Evolutionary conservation across 805 yeast species (phyloP), one percentile per base, ranked within the genome.

Genomic region (Vanderwaltozyma verrucispora): DNA sequence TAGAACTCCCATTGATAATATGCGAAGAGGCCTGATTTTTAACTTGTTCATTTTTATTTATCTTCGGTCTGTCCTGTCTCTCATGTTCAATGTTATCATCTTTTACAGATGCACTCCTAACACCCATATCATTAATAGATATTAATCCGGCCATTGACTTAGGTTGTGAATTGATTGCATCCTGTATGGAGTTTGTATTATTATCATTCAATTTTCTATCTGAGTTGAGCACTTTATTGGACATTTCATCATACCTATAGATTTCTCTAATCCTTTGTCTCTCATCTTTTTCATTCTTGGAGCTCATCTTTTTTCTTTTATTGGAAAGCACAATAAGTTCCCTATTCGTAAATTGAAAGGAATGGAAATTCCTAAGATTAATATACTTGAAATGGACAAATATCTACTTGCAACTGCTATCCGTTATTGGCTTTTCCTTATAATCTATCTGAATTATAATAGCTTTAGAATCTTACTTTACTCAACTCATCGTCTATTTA

Each of bases 51-150:
- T 14, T 9, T 27, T 31, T 24, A 17, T 39, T 28, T 30, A 42
- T 29, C 4, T 27, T 33, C 29, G 36, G 38, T n/a, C 37, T 33
- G 32, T 29, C 18, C 3, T 3, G 26, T 16, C 23, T 30, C 5
- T 25, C 30, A 9, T 32, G 12, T 9, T n/a, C 21, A 17, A 12
- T 29, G 7, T 29, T 21, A 8, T 6, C 15, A 7, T 16, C 18
- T 28, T n/a, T 18, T n/a, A 5, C 30, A 3, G 4, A n/a, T n/a
- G n/a, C n/a, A n/a, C n/a, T n/a, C n/a, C n/a, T n/a, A n/a, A n/a
- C n/a, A n/a, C 94, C 96, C 80, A 87, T 74, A 34, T 85, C 94
- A 28, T 68, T 64, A 37, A 73, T 63, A 4, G 75, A 60, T n/a
- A 88, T 67, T 41, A 69, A 74, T 3, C 94, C 94, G 9, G 65